phyloP scores from a whole-genome alignment of 1,139 yeast genomes.

The Scheffersomyces lignicola region DNA sequence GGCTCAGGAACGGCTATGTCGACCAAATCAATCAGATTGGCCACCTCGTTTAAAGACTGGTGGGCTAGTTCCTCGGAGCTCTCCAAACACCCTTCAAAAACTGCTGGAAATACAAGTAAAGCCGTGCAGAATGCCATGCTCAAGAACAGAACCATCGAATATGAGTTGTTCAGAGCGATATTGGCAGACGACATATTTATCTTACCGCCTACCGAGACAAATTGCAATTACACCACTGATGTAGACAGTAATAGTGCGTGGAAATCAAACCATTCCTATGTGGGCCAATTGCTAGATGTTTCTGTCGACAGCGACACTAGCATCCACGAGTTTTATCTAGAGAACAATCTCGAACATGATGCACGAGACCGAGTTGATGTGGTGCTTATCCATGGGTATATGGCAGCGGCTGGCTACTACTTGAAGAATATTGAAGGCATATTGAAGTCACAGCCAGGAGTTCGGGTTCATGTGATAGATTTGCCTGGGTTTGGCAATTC shows the following conservation, averaged over 20 bases:
- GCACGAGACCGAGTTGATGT: too few species aligned
- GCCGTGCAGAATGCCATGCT: constrained; percentile 23
- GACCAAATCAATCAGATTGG: constrained; percentile 24
- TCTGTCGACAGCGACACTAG: constrained; percentile 28
- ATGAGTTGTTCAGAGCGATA: constrained; percentile 35
- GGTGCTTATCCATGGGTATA: constrained; percentile 45
- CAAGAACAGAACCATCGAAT: constrained; percentile 31
- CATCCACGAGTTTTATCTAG: constrained; percentile 41
- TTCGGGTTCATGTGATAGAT: constrained; percentile 37
- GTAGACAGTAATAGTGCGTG: constrained; percentile 5
- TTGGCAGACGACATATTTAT: constrained; percentile 32
- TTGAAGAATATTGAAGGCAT: constrained; percentile 39
- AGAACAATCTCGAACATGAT: constrained; percentile 24
- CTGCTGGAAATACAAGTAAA: constrained; percentile 11
- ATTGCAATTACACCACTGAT: constrained; percentile 6
- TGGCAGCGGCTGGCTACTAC: constrained; percentile 50
- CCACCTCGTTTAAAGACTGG: constrained; percentile 39
- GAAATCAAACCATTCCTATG: constrained; percentile 7
- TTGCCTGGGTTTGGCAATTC: constrained; percentile 50
- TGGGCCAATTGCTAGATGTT: constrained; percentile 32
- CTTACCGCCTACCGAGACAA: constrained; percentile 16
- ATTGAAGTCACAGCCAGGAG: constrained; percentile 32
- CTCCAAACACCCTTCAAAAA: constrained; percentile 7
- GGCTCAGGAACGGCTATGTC: background rate
- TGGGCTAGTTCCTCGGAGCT: constrained; percentile 31